Base-by-base conservation (phyloP, 2,329 filamentous ascomycete genomes). In the Pezicula radicicola region DNA sequence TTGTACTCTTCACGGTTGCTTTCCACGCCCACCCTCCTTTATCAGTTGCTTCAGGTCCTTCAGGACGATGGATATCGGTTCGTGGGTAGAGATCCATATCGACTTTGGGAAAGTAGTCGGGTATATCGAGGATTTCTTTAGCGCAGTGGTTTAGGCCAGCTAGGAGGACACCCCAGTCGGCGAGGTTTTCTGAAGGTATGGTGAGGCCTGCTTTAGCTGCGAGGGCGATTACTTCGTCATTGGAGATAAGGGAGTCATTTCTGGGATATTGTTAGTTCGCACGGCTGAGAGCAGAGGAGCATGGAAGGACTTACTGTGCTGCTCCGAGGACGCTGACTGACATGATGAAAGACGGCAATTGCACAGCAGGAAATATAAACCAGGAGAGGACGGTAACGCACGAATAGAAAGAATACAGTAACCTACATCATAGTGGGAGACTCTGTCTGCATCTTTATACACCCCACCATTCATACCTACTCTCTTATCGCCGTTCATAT, bases 1-100 rank as follows among this genome's bases (percentile, higher is more conserved):
- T 52, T 35, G 63, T 66, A 25, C 64, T 73, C 42, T 64, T 64
- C 41, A 80, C 78, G 4, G 71, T 63, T 43, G 78, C 78, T 37
- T 69, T 74, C 57, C 79, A 75, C 1, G 76, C 61, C 60, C 61
- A 63, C 5, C 60, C 59, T 4, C 59, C 57, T 35, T 52, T 42
- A 46, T 63, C 59, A 4, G 55, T 59, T 10, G 47, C 50, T 35
- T 52, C 48, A 7, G 48, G 41, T 5, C 52, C 54, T 1, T 36
- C 12, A n/a, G 60, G 61, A 4, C 53, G 47, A 27, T 58, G 50
- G 30, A 61, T 54, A 27, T 60, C 39, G 7, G 56, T 58, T 18
- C 60, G 53, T n/a, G 61, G 59, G 37, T 62, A 62, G 41, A 61
- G 50, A 12, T 33, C 19, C 3, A 52, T 43, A 35, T 63, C 56